Conservation (phyloP, 2,329 filamentous ascomycete species). For the Endoconidiophora polonica region DNA sequence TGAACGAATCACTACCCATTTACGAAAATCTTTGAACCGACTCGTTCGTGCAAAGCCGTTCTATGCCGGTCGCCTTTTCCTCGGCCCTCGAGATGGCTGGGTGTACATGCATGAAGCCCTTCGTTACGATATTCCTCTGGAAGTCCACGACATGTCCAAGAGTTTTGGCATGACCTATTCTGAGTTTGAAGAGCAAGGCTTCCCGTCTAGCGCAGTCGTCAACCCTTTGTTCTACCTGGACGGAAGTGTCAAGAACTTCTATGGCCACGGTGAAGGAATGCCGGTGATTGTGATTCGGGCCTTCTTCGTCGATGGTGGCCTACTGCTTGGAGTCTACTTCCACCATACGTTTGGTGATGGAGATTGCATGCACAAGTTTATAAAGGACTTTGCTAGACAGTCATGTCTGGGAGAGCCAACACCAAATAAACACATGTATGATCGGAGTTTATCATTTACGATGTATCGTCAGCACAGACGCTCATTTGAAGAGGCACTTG, state of each 20-base stretch:
- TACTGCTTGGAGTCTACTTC: constrained; percentile 25
- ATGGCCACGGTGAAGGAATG: constrained; percentile 14
- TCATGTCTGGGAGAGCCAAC: constrained; percentile 15
- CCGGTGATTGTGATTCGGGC: constrained; percentile 24
- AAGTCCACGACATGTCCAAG: constrained; percentile 13
- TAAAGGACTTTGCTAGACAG: constrained; percentile 22
- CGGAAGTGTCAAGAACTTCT: constrained; percentile 4
- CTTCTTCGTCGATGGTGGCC: constrained; percentile 24
- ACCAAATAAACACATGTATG: background rate
- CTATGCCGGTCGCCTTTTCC: constrained; percentile 18
- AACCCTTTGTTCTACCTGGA: constrained; percentile 15
- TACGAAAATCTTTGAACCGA: constrained; percentile 14
- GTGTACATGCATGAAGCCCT: constrained; percentile 14
- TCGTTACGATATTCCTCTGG: constrained; percentile 15
- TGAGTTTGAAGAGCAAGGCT: constrained; percentile 17
- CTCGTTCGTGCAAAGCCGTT: constrained; percentile 17
- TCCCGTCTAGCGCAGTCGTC: constrained; percentile 20
- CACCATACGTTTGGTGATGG: constrained; percentile 28
- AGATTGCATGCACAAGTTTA: constrained; percentile 23
- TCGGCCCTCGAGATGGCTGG: constrained; percentile 14
- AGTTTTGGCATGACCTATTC: constrained; percentile 17
- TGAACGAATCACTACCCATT: constrained; percentile 10
- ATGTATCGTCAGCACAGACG: constrained; percentile 10
- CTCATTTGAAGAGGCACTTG: constrained; percentile 17
- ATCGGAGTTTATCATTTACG: constrained; percentile 16